Base-by-base conservation (phyloP, 225 moss, liverwort and hornwort genomes). In the Anthoceros angustus region DNA sequence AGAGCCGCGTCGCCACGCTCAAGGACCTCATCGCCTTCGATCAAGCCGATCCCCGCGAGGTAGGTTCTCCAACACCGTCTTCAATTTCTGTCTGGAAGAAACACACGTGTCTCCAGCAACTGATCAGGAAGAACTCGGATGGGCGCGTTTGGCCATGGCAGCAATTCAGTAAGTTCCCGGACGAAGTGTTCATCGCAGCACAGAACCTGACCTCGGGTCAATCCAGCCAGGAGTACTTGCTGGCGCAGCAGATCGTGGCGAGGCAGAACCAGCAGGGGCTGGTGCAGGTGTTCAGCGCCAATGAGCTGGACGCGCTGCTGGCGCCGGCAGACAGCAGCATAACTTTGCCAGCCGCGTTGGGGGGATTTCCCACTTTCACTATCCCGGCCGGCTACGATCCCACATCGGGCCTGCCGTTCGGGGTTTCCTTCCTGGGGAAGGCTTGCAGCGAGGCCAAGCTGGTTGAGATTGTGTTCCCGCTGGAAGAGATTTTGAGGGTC, bases 11-110 rank as follows among this genome's bases (percentile, higher is more conserved):
- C n/a, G 71, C 71, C 24, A 71, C 75, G 39, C 68, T 76, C 12
- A 62, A 62, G n/a, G 72, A 76, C n/a, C 50, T 72, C 42, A 76
- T 76, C 39, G 60, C 50, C n/a, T 76, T 64, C 64, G 66, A 70
- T 40, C 64, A 65, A 12, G 64, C 39, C 55, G 55, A 55, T 23
- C 16, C 55, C n/a, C 55, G 55, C 23, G n/a, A 55, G 55, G 55
- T 55, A 20, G 32, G 32, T 32, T 32, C 32, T 4, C 32, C 16
- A 12, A 12, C 55, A 7, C 55, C 6, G 14, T 20, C 7, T 15
- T 7, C 16, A 11, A 11, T 11, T 46, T 46, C 45, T 46, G 45
- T 46, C 45, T 2, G 11, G 45, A 46, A 46, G 12, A 11, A 2
- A 16, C 11, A 16, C 2, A 1, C 9, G 9, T 45, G 14, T 45